Conservation (phyloP, 768 basidiomycete species). For the Daedaleopsis nitida region DNA sequence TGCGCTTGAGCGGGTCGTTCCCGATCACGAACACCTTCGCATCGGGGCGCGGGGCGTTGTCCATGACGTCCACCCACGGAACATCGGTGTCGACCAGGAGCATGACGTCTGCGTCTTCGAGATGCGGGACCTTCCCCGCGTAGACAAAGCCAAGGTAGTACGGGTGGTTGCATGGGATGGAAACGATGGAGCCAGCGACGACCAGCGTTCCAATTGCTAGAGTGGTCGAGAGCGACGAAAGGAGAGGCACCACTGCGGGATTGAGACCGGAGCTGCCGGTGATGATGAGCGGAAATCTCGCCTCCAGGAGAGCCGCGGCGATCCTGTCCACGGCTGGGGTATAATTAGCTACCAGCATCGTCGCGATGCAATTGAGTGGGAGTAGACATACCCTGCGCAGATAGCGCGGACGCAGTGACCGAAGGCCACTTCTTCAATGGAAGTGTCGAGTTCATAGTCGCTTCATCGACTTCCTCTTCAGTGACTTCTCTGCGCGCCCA, state of each 20-base stretch:
- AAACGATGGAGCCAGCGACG: constrained; percentile 51
- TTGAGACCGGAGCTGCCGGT: constrained; percentile 66
- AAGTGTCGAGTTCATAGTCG: constrained; percentile 34
- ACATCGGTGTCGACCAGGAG: constrained; percentile 67
- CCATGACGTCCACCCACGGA: constrained; percentile 61
- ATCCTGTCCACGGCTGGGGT: constrained; percentile 39
- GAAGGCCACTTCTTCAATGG: constrained; percentile 50
- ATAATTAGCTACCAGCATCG: not conserved
- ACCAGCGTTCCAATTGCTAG: constrained; percentile 59
- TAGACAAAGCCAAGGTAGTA: constrained; percentile 55
- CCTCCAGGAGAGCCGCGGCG: constrained; percentile 47
- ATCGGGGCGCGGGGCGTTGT: constrained; percentile 40
- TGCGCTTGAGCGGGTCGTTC: constrained; percentile 59
- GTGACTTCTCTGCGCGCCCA: constrained; percentile 74
- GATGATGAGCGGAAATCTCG: constrained; percentile 62
- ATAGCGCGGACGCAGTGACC: constrained; percentile 51
- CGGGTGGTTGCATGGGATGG: constrained; percentile 59
- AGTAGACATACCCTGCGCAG: constrained; percentile 34
- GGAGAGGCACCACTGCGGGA: constrained; percentile 43
- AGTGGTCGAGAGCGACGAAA: constrained; percentile 48
- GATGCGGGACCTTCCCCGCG: constrained; percentile 45
- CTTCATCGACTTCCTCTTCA: constrained; percentile 59
- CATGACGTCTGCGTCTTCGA: constrained; percentile 61
- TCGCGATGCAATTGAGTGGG: not conserved
- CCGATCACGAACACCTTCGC: constrained; percentile 64